phyloP scores from a whole-genome alignment of 1,284 basidiomycete genomes.

The Mycocalia duriaeana region DNA sequence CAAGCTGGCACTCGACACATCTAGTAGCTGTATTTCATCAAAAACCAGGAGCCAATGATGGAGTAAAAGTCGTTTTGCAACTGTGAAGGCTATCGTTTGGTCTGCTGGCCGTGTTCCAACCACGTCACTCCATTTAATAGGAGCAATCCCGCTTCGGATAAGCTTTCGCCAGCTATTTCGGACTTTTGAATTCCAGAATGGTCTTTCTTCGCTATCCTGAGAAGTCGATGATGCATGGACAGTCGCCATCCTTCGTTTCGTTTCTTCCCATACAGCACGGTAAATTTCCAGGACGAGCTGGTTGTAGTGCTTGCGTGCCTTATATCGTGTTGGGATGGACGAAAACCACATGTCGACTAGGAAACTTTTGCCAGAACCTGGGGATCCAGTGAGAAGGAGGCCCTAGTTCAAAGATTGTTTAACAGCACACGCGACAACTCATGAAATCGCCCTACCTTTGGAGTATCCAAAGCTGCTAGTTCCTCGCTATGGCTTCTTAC shows the following conservation, averaged over 20 bases:
- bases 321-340: slow-evolving; percentile 52
- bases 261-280: slow-evolving; percentile 57
- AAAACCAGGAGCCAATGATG: slow-evolving; percentile 59
- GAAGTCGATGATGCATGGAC: slow-evolving; percentile 13
- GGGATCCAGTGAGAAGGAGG: slow-evolving; percentile 69
- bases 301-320: slow-evolving; percentile 64
- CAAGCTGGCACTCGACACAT: slow-evolving; percentile 62
- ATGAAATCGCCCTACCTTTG: slow-evolving; percentile 43
- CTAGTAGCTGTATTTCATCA: slow-evolving; percentile 71
- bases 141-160: slow-evolving; percentile 31
- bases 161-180: slow-evolving; percentile 26
- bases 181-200: slow-evolving; percentile 32
- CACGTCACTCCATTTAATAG: slow-evolving; percentile 28
- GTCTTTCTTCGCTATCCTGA: slow-evolving; percentile 6
- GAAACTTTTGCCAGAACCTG: slow-evolving; percentile 75
- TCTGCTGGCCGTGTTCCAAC: slow-evolving; percentile 8
- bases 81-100: slow-evolving; percentile 34
- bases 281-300: slow-evolving; percentile 68
- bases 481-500: slow-evolving; percentile 51
- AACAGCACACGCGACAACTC: no score
- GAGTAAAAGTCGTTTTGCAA: slow-evolving; percentile 45
- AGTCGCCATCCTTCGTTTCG: slow-evolving; percentile 37
- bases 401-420: no score
- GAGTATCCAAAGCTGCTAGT: slow-evolving; percentile 51
- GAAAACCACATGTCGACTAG: slow-evolving; percentile 65